Evolutionary conservation across 163 green algal genomes (phyloP).

Genomic region (Scenedesmus sp.): DNA sequence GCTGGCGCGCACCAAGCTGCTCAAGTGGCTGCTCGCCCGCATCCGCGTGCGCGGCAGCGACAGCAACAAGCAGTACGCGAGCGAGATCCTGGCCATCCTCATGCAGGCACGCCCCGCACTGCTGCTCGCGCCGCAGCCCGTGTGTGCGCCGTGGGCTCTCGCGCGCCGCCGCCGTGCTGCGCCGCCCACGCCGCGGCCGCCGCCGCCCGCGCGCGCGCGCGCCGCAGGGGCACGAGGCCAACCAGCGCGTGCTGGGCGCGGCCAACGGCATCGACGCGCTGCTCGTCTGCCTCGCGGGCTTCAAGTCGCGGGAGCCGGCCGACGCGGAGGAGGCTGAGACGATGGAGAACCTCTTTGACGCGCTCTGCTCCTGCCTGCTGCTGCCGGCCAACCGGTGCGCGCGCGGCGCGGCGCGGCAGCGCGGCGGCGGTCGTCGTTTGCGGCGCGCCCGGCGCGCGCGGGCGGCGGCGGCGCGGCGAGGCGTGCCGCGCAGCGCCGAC

Average conservation of each 20-base stretch:
- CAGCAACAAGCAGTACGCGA: slow-evolving; percentile 91
- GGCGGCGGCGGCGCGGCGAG: too few relatives aligned
- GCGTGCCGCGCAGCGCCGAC: too few relatives aligned
- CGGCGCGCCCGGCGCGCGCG: too few relatives aligned
- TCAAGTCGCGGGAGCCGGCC: slow-evolving; percentile 69
- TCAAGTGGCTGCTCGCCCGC: slow-evolving; percentile 89
- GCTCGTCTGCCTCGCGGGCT: slow-evolving; percentile 75
- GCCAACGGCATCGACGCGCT: slow-evolving; percentile 82
- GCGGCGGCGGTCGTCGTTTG: neutral
- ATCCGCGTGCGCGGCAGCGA: slow-evolving; percentile 81
- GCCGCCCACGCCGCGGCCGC: too few relatives aligned
- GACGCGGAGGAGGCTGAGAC: slow-evolving; percentile 76
- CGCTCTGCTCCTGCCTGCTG: slow-evolving; percentile 85
- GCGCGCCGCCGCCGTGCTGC: too few relatives aligned
- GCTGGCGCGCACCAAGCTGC: slow-evolving; percentile 77
- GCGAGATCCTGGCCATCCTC: slow-evolving; percentile 87
- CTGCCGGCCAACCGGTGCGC: slow-evolving; percentile 70
- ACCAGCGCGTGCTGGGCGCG: slow-evolving; percentile 71
- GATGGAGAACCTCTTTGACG: slow-evolving; percentile 91
- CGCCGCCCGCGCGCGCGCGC: too few relatives aligned
- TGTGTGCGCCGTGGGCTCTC: too few relatives aligned
- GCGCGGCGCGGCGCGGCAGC: neutral
- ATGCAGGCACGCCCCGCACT: slow-evolving; percentile 71
- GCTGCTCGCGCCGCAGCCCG: too few relatives aligned
- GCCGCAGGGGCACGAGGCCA: slow-evolving; percentile 52